phyloP scores from a whole-genome alignment of 371 early-diverging fungal genomes.

The Apophysomyces elegans region DNA sequence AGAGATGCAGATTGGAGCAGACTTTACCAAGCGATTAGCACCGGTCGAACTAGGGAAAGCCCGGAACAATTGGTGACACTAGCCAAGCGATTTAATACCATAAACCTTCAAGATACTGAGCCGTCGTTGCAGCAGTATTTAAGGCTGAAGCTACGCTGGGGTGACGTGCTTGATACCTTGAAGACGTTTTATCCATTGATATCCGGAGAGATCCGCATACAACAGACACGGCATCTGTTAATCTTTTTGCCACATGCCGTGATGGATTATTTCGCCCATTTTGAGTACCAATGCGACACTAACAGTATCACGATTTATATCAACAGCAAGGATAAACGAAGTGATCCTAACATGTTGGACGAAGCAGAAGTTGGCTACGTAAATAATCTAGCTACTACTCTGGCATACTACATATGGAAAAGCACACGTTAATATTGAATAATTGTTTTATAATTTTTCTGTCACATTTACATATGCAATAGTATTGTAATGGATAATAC shows the following conservation, averaged over 20 bases:
- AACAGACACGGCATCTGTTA: conserved; percentile 31
- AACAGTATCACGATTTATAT: conserved; percentile 10
- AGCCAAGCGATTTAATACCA: conserved; percentile 19
- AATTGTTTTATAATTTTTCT: not conserved
- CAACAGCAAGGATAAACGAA: conserved; percentile 18
- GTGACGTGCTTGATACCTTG: conserved; percentile 33
- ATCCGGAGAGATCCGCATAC: conserved; percentile 30
- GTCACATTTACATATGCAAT: not conserved
- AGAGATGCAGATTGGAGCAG: conserved; percentile 45
- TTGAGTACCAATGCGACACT: conserved; percentile 16
- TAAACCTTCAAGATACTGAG: conserved; percentile 25
- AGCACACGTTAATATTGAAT: conserved; percentile 17
- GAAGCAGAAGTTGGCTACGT: conserved; percentile 27
- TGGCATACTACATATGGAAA: conserved; percentile 46
- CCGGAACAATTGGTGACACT: not conserved
- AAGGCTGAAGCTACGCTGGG: conserved; percentile 36
- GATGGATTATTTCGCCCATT: conserved; percentile 34
- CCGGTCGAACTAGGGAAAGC: conserved; percentile 9
- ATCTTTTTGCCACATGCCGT: conserved; percentile 37
- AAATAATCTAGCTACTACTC: conserved; percentile 27
- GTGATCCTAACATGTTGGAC: conserved; percentile 5
- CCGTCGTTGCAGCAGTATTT: conserved; percentile 31
- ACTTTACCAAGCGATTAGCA: conserved; percentile 28
- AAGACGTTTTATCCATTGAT: conserved; percentile 36
- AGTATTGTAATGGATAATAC: no score